phyloP scores from a whole-genome alignment of 1,284 basidiomycete genomes.

The Malassezia yamatoensis region DNA sequence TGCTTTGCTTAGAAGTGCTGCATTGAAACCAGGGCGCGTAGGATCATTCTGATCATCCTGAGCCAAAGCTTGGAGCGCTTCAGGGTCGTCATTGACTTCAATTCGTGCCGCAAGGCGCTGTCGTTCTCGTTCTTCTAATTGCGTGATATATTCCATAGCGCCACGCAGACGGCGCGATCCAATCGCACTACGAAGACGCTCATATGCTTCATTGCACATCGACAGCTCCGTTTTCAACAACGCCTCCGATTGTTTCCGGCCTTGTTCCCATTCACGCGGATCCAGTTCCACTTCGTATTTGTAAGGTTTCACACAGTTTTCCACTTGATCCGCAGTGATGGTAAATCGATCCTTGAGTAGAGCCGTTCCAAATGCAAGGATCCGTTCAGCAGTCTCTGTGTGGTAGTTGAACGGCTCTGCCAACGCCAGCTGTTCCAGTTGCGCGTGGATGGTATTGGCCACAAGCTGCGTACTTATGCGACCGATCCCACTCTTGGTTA shows the following conservation, averaged over 20 bases:
- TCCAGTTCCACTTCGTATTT: constrained; percentile 81
- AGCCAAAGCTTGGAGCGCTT: constrained; percentile 6
- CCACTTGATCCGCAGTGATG: constrained; percentile 90
- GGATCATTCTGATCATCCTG: constrained; percentile 51
- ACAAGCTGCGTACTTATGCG: constrained; percentile 87
- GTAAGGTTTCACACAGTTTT: constrained; percentile 99
- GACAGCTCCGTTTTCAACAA: constrained; percentile 72
- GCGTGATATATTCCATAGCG: constrained; percentile 70
- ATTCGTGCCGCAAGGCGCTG: constrained; percentile 53
- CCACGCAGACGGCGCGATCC: constrained; percentile 70
- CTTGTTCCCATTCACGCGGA: constrained; percentile 77
- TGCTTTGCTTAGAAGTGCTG: constrained; percentile 58
- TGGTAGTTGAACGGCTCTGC: constrained; percentile 86
- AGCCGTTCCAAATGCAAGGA: constrained; percentile 79
- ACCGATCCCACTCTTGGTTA: constrained; percentile 95
- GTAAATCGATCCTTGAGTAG: constrained; percentile 85
- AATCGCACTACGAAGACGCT: constrained; percentile 71
- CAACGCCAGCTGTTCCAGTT: constrained; percentile 74
- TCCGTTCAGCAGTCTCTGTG: constrained; percentile 71
- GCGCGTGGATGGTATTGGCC: constrained; percentile 75
- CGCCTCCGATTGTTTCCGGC: constrained; percentile 63
- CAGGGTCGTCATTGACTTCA: not conserved
- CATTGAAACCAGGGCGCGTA: constrained; percentile 59
- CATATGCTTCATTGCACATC: constrained; percentile 76
- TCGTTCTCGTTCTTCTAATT: constrained; percentile 69